Evolutionary conservation across 2,329 filamentous ascomycete species (phyloP).

Genomic region (Didymella pinodella): DNA sequence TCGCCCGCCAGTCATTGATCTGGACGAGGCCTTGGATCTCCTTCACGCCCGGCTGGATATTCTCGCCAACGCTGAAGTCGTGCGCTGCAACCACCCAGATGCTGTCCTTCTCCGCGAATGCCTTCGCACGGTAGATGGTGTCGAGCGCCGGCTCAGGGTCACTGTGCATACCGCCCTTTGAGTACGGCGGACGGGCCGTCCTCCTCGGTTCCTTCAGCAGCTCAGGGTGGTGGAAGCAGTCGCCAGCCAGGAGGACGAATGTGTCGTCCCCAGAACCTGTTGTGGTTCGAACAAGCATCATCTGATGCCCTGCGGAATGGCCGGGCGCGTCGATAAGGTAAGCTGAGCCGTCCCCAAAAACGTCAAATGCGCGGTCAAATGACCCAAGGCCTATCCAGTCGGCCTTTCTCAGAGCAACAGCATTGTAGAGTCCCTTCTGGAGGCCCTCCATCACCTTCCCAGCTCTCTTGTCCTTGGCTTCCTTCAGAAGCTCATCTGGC

Average conservation of each 20-base stretch:
- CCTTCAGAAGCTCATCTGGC: slow-evolving; percentile 39
- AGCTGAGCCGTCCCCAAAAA: slow-evolving; percentile 59
- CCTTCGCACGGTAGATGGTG: slow-evolving; percentile 36
- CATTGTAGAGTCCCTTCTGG: slow-evolving; percentile 39
- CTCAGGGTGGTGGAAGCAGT: slow-evolving; percentile 43
- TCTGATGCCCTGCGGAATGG: slow-evolving; percentile 62
- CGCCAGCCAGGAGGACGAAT: slow-evolving; percentile 44
- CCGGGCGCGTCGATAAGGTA: slow-evolving; percentile 62
- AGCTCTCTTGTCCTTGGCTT: slow-evolving; percentile 34
- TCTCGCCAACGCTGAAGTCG: slow-evolving; percentile 39
- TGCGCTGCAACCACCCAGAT: slow-evolving; percentile 46
- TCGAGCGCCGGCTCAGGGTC: slow-evolving; percentile 41
- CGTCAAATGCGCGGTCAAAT: slow-evolving; percentile 58
- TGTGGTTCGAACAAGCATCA: slow-evolving; percentile 42
- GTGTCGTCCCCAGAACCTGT: slow-evolving; percentile 20
- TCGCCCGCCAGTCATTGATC: slow-evolving; percentile 37
- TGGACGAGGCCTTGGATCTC: slow-evolving; percentile 37
- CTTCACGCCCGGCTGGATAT: slow-evolving; percentile 29
- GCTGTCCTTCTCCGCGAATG: slow-evolving; percentile 33
- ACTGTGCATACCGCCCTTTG: slow-evolving; percentile 40
- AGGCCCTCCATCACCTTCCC: slow-evolving; percentile 37
- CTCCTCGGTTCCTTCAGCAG: slow-evolving; percentile 39
- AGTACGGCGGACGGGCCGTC: slow-evolving; percentile 42
- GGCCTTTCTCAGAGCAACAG: slow-evolving; percentile 34
- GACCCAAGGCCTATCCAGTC: slow-evolving; percentile 51